A percentile compares a stretch with the other conserved stretches of the same genome.
These are phyloP conservation scores for Hyparrhenia diplandra DNA, from an alignment of 176 grass and related monocot species.

Conservation along the genomic window DNA sequence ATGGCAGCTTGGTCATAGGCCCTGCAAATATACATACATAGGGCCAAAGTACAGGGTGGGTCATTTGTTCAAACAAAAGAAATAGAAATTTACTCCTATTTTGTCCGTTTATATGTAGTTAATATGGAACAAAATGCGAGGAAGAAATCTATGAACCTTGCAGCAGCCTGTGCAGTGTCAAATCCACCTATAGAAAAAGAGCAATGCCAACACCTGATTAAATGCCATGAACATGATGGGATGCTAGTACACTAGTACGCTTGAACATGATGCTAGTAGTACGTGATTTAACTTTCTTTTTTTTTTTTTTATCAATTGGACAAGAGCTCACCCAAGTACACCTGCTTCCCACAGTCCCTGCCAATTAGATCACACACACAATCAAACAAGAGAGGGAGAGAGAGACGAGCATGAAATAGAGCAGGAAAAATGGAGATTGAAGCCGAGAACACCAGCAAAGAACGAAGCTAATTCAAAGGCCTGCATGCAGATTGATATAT, in stretches of 20 bases:
- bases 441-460: neutral
- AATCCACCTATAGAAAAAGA: slow-evolving; percentile 49
- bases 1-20: slow-evolving; percentile 66
- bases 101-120: neutral
- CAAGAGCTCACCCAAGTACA: slow-evolving; percentile 65
- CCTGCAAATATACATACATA: slow-evolving; percentile 14
- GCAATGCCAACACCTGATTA: neutral
- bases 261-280: neutral
- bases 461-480: no score
- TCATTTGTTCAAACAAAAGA: neutral
- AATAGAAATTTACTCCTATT: neutral
- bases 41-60: neutral
- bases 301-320: neutral
- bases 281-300: neutral
- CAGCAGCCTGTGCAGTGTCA: slow-evolving; percentile 53
- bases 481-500: no score
- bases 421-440: neutral
- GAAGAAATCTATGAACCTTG: slow-evolving; percentile 32
- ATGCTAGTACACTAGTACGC: no score
- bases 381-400: neutral
- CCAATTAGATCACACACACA: neutral
- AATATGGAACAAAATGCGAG: neutral
- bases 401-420: neutral
- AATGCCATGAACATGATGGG: neutral
- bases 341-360: slow-evolving; percentile 83